Base-by-base conservation (phyloP, 2,329 filamentous ascomycete genomes). In the Bipolaris bicolor region DNA sequence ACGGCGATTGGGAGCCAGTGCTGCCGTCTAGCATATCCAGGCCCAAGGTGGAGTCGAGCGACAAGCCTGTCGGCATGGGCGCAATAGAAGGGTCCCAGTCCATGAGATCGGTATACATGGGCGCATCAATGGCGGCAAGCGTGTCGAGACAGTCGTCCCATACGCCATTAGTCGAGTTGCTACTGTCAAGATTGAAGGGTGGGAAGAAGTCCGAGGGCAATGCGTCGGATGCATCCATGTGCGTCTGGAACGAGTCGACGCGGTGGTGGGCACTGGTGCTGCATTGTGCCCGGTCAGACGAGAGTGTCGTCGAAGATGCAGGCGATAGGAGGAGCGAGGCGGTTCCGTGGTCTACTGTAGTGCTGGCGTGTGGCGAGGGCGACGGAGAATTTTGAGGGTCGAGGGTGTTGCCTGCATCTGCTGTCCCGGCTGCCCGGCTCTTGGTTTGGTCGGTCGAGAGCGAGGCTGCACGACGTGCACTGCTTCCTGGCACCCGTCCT, bases 61-160 rank as follows among this genome's bases (percentile, higher is more conserved):
- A 31, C 18, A 55, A 37, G 9, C 15, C 24, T 9, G 20, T 37
- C 5, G 34, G 5, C 52, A 55, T 29, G 29, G 45, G 13, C 11
- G 16, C 29, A 13, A 26, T 22, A 3, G 52, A 20, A 6, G 46
- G 6, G n/a, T 51, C 40, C 53, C 53, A 56, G 47, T 56, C 53
- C 53, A 56, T 56, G 26, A 56, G 29, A 24, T 39, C 29, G 39
- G 40, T 18, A 20, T 56, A 56, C n/a, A 36, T 16, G n/a, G 46
- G 39, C 39, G 44, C 47, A 9, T 56, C 40, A 11, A 51, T 47
- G 11, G 7, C 44, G 7, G 31, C 40, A 16, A 56, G 47, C 29
- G 44, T 43, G 13, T 56, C 53, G 10, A 56, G 22, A n/a, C 47
- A 55, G 24, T 46, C 53, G 18, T 51, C 47, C 53, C 53, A 56